phyloP scores from a whole-genome alignment of 495 filamentous ascomycete species.

The Aspergillus biplanus region DNA sequence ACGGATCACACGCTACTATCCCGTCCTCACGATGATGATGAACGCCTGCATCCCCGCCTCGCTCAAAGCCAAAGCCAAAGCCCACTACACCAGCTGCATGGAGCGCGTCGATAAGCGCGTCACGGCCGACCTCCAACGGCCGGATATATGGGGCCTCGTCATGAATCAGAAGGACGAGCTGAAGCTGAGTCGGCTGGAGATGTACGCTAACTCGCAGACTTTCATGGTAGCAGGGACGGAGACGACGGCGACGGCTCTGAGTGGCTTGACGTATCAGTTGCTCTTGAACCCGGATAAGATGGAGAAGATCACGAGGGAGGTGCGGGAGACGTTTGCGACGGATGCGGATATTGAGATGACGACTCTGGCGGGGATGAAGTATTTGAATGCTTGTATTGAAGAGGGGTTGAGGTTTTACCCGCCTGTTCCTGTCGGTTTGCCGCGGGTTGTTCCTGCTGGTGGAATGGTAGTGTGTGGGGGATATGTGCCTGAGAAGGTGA shows the following conservation, averaged over 20 bases:
- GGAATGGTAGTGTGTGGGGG: constrained; percentile 49
- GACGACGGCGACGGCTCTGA: constrained; percentile 59
- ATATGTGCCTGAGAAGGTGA: constrained; percentile 37
- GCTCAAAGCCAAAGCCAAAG: constrained; percentile 5
- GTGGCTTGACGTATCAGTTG: constrained; percentile 53
- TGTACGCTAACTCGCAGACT: constrained; percentile 27
- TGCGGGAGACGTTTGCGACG: constrained; percentile 47
- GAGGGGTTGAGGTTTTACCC: constrained; percentile 61
- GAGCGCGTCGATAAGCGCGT: constrained; percentile 13
- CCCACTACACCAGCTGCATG: constrained; percentile 14
- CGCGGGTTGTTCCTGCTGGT: constrained; percentile 41
- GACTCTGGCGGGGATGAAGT: constrained; percentile 46
- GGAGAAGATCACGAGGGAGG: constrained; percentile 46
- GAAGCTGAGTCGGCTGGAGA: constrained; percentile 16
- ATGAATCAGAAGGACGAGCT: constrained; percentile 14
- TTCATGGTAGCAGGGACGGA: constrained; percentile 57
- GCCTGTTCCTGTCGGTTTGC: constrained; percentile 47
- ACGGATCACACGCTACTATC: constrained; percentile 16
- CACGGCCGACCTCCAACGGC: neutral
- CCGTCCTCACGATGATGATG: constrained; percentile 10
- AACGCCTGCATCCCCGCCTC: constrained; percentile 2
- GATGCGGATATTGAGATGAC: constrained; percentile 54
- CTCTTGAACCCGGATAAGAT: constrained; percentile 45
- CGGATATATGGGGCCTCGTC: constrained; percentile 20
- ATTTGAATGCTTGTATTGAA: constrained; percentile 53